These are phyloP conservation scores for Pythium myriotylum DNA, from an alignment of 352 stramenopile species.

Conservation along the genomic window DNA sequence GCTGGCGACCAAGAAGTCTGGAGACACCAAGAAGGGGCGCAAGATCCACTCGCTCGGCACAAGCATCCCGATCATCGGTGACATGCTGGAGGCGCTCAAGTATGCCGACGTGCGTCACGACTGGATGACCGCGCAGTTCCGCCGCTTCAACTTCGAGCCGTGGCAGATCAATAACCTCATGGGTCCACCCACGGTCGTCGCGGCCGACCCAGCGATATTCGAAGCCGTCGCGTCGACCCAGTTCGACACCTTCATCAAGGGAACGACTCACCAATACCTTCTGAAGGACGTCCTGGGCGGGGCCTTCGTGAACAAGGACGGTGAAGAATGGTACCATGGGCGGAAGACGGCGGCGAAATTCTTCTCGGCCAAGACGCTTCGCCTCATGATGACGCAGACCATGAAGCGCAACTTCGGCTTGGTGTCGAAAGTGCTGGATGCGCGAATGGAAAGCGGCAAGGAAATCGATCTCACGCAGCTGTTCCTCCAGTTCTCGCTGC, in stretches of 20 bases:
- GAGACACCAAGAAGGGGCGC: neutral
- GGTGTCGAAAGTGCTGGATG: constrained; percentile 6
- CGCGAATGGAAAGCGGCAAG: neutral
- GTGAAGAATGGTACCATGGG: constrained; percentile 36
- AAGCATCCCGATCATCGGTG: neutral
- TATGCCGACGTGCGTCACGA: constrained; percentile 30
- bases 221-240: constrained; percentile 38
- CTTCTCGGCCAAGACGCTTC: constrained; percentile 34
- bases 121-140: constrained; percentile 35
- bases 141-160: constrained; percentile 18
- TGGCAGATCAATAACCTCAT: constrained; percentile 28
- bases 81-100: constrained; percentile 3
- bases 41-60: constrained; percentile 5
- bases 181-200: constrained; percentile 17
- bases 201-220: constrained; percentile 19
- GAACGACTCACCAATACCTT: constrained; percentile 18
- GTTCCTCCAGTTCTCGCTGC: constrained; percentile 52
- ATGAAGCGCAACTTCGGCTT: constrained; percentile 11
- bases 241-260: constrained; percentile 38
- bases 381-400: constrained; percentile 18
- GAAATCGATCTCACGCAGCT: constrained; percentile 26
- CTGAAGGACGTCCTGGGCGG: constrained; percentile 27
- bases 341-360: constrained; percentile 35
- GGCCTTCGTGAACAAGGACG: constrained; percentile 27
- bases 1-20: neutral